Evolutionary conservation across 2,329 filamentous ascomycete genomes (phyloP), one percentile per base, ranked within the genome.

Genomic region (Sporothrix protearum): DNA sequence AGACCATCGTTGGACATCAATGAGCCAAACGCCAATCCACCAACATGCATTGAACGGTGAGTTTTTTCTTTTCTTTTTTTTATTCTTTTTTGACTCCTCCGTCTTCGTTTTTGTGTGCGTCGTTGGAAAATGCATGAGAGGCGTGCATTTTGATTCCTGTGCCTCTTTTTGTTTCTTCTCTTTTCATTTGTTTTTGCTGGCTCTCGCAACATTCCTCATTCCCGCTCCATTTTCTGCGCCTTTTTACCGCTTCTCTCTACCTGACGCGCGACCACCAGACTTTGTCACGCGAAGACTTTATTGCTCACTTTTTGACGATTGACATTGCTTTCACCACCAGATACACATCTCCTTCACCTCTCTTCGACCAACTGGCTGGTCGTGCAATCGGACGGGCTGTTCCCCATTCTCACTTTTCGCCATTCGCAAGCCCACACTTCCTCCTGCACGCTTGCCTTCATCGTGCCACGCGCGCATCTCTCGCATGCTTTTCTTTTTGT

Each of bases 1-100:
- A 49, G 45, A 67, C 64, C 36, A 28, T 39, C 33, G 68, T 70
- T 70, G 68, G 68, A 70, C 68, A 63, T 70, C 68, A 70, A 70
- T 30, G 69, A 39, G 25, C 28, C 55, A 57, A 45, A 55, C 7
- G 25, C 28, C 25, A 64, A 49, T 22, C 28, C 28, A 14, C 42
- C 42, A 19, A 36, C 33, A 12, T 42, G 14, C 14, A 66, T 47
- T 66, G 25, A 25, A 39, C 47, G 33, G 42, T 55, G 57, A 16
- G 69, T 64, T 64, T 64, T 64, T 51, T 51, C 16, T 64, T 19
- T 25, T n/a, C 12, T 25, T 64, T 19, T 25, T n/a, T n/a, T 25
- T 8, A n/a, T 28, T 33, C 30, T 19, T 53, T 55, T 51, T 67
- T 51, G 5, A n/a, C 22, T 42, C 3, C 49, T 51, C 3, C 36